Evolutionary conservation across 345 rosid species (phyloP).

Genomic region (Hevea brasiliensis): DNA sequence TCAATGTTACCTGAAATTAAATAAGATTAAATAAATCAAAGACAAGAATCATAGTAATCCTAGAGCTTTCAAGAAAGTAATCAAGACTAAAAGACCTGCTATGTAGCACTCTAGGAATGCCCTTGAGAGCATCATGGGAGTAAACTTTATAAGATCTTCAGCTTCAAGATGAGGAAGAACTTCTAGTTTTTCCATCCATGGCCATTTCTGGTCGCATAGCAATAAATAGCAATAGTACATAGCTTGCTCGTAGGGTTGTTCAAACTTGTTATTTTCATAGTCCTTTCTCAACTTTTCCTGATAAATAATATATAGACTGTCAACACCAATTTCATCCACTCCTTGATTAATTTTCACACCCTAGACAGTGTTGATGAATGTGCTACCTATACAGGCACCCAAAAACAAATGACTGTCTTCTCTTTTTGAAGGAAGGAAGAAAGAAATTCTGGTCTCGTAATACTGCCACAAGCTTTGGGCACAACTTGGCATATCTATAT

Average conservation of each 20-base stretch:
- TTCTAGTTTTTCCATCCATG: slow-evolving; percentile 75
- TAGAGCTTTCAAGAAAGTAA: not conserved
- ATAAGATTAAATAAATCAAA: slow-evolving; percentile 13
- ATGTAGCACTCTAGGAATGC: slow-evolving; percentile 73
- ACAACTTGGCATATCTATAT: too few relatives aligned
- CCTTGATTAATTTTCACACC: not conserved
- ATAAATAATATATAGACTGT: slow-evolving; percentile 2
- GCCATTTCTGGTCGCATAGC: slow-evolving; percentile 63
- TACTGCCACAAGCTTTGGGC: too few relatives aligned
- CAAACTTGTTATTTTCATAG: slow-evolving; percentile 70
- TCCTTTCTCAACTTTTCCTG: slow-evolving; percentile 78
- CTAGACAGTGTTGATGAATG: not conserved
- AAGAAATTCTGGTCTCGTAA: not conserved
- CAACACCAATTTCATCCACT: not conserved
- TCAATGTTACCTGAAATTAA: slow-evolving; percentile 68
- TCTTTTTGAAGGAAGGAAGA: not conserved
- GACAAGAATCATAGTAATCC: not conserved
- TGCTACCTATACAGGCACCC: not conserved
- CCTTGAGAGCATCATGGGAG: slow-evolving; percentile 72
- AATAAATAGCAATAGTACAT: slow-evolving; percentile 67
- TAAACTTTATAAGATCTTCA: slow-evolving; percentile 70
- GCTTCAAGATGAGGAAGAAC: slow-evolving; percentile 54
- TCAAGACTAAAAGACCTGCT: slow-evolving; percentile 46
- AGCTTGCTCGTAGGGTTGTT: slow-evolving; percentile 80
- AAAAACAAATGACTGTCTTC: too few relatives aligned